These are phyloP conservation scores for Backusella tarrabulga DNA, from an alignment of 192 early-diverging fungal species.

Conservation along the genomic window DNA sequence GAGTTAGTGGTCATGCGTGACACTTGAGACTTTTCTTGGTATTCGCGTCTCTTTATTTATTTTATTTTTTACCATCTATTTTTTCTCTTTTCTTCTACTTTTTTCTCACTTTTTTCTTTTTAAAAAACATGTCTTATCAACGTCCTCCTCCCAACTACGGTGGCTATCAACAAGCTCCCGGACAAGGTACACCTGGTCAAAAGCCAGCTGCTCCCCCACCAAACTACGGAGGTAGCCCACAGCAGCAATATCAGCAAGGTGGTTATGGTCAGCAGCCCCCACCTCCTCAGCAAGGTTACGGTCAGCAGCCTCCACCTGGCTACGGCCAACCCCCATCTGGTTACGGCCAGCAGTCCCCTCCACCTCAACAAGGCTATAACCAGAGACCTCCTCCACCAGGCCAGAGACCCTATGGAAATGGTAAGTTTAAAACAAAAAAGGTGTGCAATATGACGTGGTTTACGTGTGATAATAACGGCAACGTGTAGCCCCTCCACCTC, in stretches of 20 bases:
- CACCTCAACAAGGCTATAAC: background rate
- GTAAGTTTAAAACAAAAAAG: background rate
- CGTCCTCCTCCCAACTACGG: background rate
- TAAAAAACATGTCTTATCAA: background rate
- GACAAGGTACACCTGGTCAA: background rate
- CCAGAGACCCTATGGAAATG: constrained; percentile 6
- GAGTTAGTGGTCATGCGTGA: background rate
- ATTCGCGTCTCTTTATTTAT: background rate
- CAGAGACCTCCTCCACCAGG: constrained; percentile 1
- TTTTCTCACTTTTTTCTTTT: background rate
- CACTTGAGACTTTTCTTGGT: background rate
- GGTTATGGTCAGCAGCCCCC: background rate
- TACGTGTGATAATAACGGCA: too few species aligned
- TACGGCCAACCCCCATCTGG: background rate
- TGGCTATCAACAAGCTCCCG: background rate
- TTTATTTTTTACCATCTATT: background rate
- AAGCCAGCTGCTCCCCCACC: background rate
- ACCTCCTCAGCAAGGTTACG: background rate
- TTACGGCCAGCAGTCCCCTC: background rate
- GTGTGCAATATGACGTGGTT: background rate
- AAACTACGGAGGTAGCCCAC: background rate
- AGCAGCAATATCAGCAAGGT: constrained; percentile 7
- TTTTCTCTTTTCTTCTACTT: background rate
- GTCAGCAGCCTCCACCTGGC: background rate
- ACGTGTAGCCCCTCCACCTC: constrained; percentile 24